Conservation (phyloP, 2,329 filamentous ascomycete genomes). For the Colletotrichum sp. region DNA sequence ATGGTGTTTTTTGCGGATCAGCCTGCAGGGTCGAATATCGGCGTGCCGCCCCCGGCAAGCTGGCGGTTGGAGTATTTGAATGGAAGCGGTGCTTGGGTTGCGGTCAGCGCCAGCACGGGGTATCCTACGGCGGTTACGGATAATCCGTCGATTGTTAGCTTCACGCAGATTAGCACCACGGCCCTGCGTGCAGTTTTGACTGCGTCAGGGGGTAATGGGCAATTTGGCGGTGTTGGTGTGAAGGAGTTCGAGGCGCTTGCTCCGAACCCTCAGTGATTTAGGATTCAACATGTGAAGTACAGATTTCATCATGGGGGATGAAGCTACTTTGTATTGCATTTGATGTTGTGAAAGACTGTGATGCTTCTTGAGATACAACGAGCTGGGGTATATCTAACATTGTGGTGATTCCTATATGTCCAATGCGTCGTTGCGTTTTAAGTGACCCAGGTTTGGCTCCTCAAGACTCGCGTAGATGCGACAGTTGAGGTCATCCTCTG, state of each 20-base stretch:
- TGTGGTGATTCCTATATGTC: too few relatives aligned
- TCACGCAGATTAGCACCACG: slow-evolving; percentile 28
- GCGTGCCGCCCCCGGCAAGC: slow-evolving; percentile 31
- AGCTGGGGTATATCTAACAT: too few relatives aligned
- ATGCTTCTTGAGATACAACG: too few relatives aligned
- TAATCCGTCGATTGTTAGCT: slow-evolving; percentile 29
- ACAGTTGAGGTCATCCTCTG: too few relatives aligned
- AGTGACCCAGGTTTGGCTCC: too few relatives aligned
- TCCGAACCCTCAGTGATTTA: neutral
- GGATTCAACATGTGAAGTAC: too few relatives aligned
- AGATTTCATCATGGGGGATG: too few relatives aligned
- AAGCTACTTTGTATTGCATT: too few relatives aligned
- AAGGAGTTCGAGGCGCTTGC: slow-evolving; percentile 5
- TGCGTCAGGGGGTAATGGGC: slow-evolving; percentile 23
- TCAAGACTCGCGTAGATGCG: too few relatives aligned
- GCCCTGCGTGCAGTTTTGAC: slow-evolving; percentile 23
- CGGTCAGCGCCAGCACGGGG: slow-evolving; percentile 17
- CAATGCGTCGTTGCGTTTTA: too few relatives aligned
- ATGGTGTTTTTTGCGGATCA: slow-evolving; percentile 36
- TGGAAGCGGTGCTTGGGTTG: slow-evolving; percentile 20
- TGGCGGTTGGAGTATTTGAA: slow-evolving; percentile 31
- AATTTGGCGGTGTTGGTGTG: neutral
- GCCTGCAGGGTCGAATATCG: slow-evolving; percentile 30
- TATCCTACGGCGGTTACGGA: slow-evolving; percentile 31
- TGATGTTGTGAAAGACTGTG: too few relatives aligned